A percentile compares a stretch with the other conserved stretches of the same genome.
These are phyloP conservation scores for Jaltomata sinuosa DNA, from an alignment of 257 asterid species.

Conservation along the genomic window DNA sequence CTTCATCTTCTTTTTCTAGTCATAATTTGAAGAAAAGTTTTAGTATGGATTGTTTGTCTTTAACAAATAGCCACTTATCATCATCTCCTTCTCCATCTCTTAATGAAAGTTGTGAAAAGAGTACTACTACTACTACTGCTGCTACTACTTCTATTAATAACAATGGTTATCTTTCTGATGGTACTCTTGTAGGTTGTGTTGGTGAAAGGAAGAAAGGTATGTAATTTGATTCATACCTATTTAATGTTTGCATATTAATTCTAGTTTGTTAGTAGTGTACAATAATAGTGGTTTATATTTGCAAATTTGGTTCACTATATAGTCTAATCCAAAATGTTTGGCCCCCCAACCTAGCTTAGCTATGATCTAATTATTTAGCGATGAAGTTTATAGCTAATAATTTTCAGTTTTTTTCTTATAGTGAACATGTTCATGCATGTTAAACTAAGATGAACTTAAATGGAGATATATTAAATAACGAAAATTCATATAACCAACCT, in stretches of 20 bases:
- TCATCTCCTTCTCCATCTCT: background rate
- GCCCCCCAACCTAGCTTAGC: background rate
- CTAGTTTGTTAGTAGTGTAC: background rate
- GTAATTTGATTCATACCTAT: background rate
- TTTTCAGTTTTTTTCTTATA: too few species aligned
- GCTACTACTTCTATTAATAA: background rate
- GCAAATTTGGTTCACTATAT: background rate
- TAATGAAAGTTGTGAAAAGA: constrained; percentile 4
- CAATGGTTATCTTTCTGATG: constrained; percentile 1
- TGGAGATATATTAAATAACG: background rate
- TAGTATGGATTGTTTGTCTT: constrained; percentile 5
- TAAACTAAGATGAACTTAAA: background rate
- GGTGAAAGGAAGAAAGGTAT: constrained; percentile 19
- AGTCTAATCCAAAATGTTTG: background rate
- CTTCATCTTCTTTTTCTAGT: background rate
- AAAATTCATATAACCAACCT: background rate
- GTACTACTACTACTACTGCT: background rate
- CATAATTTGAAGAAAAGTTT: background rate
- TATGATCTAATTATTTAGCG: too few species aligned
- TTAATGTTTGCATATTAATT: background rate
- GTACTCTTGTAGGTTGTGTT: background rate
- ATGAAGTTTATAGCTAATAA: too few species aligned
- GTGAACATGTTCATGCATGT: too few species aligned
- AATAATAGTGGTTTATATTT: background rate
- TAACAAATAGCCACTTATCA: background rate